Percentiles rank a stretch among this genome's conserved stretches.
These are phyloP conservation scores for Borovskyia barvae DNA, from an alignment of 208 protist species.

Conservation along the genomic window DNA sequence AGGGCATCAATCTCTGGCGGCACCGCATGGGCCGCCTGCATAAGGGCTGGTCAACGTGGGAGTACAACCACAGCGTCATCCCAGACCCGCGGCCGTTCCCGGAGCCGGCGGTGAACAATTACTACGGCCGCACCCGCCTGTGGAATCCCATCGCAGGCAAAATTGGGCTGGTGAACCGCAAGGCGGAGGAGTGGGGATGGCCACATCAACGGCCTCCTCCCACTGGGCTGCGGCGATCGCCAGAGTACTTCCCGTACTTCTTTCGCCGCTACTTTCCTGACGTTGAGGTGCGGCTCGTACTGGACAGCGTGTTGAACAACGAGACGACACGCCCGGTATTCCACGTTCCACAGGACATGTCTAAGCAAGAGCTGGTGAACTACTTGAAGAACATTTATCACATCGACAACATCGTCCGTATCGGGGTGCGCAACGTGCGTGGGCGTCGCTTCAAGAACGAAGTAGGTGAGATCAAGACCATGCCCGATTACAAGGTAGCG, in stretches of 20 bases:
- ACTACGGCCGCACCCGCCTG: conserved; percentile 75
- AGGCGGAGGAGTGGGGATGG: conserved; percentile 81
- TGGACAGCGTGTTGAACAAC: conserved; percentile 89
- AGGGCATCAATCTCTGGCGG: conserved; percentile 84
- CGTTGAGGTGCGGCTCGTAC: conserved; percentile 68
- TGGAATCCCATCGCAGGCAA: conserved; percentile 88
- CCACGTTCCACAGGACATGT: conserved; percentile 84
- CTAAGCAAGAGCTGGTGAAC: conserved; percentile 78
- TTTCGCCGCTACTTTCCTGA: conserved; percentile 84
- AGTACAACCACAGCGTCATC: conserved; percentile 60
- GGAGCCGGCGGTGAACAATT: conserved; percentile 86
- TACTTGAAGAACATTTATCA: conserved; percentile 86
- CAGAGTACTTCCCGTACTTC: conserved; percentile 79
- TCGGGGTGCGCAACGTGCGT: conserved; percentile 67
- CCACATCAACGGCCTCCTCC: conserved; percentile 70
- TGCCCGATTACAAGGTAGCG: conserved; percentile 81
- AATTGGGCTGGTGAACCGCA: conserved; percentile 76
- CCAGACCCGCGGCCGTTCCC: conserved; percentile 83
- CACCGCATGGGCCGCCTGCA: conserved; percentile 76
- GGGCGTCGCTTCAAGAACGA: conserved; percentile 87
- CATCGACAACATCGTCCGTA: conserved; percentile 78
- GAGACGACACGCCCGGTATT: conserved; percentile 81
- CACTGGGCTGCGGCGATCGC: conserved; percentile 73
- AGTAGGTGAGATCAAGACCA: conserved; percentile 74
- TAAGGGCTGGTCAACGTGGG: conserved; percentile 70